Conservation (phyloP, 371 early-diverging fungal genomes). For the Rhizopus sp. region DNA sequence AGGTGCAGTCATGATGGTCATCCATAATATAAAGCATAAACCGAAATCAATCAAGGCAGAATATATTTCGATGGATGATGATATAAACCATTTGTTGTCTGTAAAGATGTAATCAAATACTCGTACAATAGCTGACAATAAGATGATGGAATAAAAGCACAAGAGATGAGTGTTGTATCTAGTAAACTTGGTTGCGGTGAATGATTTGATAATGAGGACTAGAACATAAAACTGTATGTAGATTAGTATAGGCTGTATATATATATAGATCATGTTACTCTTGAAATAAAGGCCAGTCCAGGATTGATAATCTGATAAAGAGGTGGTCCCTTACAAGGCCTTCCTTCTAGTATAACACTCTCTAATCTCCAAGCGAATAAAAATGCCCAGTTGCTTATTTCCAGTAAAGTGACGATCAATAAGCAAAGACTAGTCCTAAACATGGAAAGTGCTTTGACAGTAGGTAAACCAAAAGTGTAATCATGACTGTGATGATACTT, state of each 20-base stretch:
- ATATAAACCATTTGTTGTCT: slow-evolving; percentile 30
- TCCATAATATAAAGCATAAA: slow-evolving; percentile 40
- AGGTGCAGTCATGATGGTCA: slow-evolving; percentile 51
- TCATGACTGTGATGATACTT: slow-evolving; percentile 14
- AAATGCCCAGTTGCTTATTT: slow-evolving; percentile 52
- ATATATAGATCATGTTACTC: slow-evolving; percentile 24
- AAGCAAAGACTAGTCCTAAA: slow-evolving; percentile 34
- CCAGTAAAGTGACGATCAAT: slow-evolving; percentile 38
- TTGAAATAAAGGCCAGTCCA: slow-evolving; percentile 36
- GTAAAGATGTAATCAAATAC: slow-evolving; percentile 51
- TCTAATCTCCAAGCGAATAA: slow-evolving; percentile 53
- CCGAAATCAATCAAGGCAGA: slow-evolving; percentile 45
- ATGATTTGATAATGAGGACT: slow-evolving; percentile 50
- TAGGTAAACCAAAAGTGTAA: slow-evolving; percentile 38
- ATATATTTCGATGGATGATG: slow-evolving; percentile 41
- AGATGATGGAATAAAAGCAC: slow-evolving; percentile 47
- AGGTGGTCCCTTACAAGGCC: slow-evolving; percentile 24
- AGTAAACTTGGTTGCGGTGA: slow-evolving; percentile 54
- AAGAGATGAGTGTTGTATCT: slow-evolving; percentile 56
- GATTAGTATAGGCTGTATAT: background rate
- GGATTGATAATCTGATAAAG: slow-evolving; percentile 45
- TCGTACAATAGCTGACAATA: slow-evolving; percentile 47
- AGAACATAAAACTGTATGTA: slow-evolving; percentile 49
- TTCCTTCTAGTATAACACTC: slow-evolving; percentile 40
- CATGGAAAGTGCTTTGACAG: slow-evolving; percentile 33